Evolutionary conservation across 225 moss, liverwort and hornwort genomes (phyloP), one percentile per base, ranked within the genome.

Genomic region (Sphagnum tenellum): DNA sequence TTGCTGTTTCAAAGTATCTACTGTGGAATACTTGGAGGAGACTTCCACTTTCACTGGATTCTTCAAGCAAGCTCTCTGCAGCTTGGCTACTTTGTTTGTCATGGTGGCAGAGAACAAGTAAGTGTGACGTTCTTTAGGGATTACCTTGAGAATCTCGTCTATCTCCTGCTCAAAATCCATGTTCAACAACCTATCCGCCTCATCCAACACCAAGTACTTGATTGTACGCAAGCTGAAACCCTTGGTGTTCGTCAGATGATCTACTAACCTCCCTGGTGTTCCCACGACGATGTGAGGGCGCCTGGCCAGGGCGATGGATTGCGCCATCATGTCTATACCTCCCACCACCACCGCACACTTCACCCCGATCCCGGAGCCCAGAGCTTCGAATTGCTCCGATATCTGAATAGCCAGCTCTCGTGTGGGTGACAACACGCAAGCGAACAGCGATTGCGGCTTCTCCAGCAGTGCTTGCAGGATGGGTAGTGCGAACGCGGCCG

Each of bases 291-390:
- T 81, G 56, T 92, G 95, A n/a, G 95, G 95, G 5, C 92, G 89
- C 82, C 89, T 92, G 5, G 81, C 94, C 48, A 95, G 73, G 45
- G 92, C 89, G 11, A 95, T 81, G 2, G 95, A 83, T 69, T 95
- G 95, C 9, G 92, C 92, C 95, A 95, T 92, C 95, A 95, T 92
- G 63, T 95, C 92, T 5, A 95, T 84, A 2, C 95, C 92, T 14
- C 95, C 95, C 3, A 95, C 95, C 9, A 95, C 60, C 44, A 94
- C 95, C 5, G 88, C 95, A 70, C 92, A 89, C 69, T 86, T 92
- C 9, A 95, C 71, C 47, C 95, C 95, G 4, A 95, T 92, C 2
- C 89, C 92, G n/a, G 89, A 88, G 29, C 95, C 95, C 3, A 95
- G 67, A n/a, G 95, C 95, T 63, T 95, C 92, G 46, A 95, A 89